Base-by-base conservation (phyloP, 345 rosid genomes). In the Gossypium herbaceum region DNA sequence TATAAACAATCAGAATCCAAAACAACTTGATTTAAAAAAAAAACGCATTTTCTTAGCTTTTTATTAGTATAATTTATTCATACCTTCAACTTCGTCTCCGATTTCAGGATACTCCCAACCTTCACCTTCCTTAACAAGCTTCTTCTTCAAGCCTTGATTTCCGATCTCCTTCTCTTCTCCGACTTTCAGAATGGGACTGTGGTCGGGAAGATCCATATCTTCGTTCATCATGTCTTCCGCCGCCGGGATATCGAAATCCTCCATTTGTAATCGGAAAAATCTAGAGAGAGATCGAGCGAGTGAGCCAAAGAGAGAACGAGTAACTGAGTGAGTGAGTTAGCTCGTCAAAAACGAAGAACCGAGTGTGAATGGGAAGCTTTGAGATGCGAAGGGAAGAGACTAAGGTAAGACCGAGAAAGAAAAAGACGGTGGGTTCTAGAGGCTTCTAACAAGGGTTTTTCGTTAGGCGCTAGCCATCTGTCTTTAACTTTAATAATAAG, bases 101-200 rank as follows among this genome's bases (percentile, higher is more conserved):
- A 20, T 56, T 56, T 56, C 60, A 56, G 60, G 60, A 56, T 20
- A 7, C 25, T 56, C 60, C 60, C 60, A 56, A 2, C 60, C 20
- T 56, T 85, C 85, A 17, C 95, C 97, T 84, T 85, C 93, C 80
- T 87, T 88, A 12, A 90, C 34, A 56, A 92, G 95, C 85, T 87
- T 92, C 88, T 90, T 90, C 89, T 90, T 92, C 88, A 92, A 73
- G 1, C 94, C 94, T 75, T 87, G 87, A 12, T 79, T 80, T 2
- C 90, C 89, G 83, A 90, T 92, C 88, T 90, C 94, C 85, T 88
- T 92, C 85, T 89, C 91, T 52, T 89, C 94, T 0, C 94, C 90
- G n/a, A 85, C 92, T 67, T 85, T 89, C 75, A 80, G 51, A 44
- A 48, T 44, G 39, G 85, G 67, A 1, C 64, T 52, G 4, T 70